Evolutionary conservation across 306 rosid species (phyloP).

Genomic region (Rosa rugosa): DNA sequence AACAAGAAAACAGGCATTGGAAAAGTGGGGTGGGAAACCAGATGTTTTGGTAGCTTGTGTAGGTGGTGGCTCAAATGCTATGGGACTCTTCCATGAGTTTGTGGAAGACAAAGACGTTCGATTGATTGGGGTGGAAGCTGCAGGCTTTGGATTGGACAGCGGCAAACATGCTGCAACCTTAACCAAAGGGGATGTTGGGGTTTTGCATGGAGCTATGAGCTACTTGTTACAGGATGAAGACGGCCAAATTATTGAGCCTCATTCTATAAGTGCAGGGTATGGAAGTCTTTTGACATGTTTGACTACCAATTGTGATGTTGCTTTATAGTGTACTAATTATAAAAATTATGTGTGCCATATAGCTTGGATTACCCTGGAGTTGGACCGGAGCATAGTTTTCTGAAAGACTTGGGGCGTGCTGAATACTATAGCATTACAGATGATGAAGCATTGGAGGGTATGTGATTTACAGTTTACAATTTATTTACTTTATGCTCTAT

Average conservation of each 20-base stretch:
- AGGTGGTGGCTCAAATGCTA: conserved; percentile 98
- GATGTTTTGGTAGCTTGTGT: conserved; percentile 89
- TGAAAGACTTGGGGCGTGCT: conserved; percentile 85
- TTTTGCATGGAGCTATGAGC: conserved; percentile 98
- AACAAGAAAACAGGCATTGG: conserved; percentile 90
- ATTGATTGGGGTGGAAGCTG: conserved; percentile 93
- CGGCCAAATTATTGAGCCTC: conserved; percentile 96
- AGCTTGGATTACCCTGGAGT: conserved; percentile 99
- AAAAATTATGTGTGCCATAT: conserved; percentile 21
- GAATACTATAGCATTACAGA: conserved; percentile 81
- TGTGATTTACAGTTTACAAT: not conserved
- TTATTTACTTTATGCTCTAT: not conserved
- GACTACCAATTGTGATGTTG: conserved; percentile 7
- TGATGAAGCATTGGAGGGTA: conserved; percentile 96
- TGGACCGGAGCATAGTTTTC: conserved; percentile 94
- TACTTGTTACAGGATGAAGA: conserved; percentile 93
- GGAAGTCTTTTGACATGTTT: conserved; percentile 8
- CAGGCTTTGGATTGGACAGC: conserved; percentile 89
- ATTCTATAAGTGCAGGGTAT: conserved; percentile 98
- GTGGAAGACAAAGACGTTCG: conserved; percentile 73
- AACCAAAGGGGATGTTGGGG: conserved; percentile 86
- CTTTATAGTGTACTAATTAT: conserved; percentile 17
- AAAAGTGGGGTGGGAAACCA: conserved; percentile 96
- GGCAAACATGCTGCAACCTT: conserved; percentile 98
- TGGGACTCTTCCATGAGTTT: conserved; percentile 90